These are phyloP conservation scores for Myxozyma udenii DNA, from an alignment of 805 yeast species.

Conservation along the genomic window DNA sequence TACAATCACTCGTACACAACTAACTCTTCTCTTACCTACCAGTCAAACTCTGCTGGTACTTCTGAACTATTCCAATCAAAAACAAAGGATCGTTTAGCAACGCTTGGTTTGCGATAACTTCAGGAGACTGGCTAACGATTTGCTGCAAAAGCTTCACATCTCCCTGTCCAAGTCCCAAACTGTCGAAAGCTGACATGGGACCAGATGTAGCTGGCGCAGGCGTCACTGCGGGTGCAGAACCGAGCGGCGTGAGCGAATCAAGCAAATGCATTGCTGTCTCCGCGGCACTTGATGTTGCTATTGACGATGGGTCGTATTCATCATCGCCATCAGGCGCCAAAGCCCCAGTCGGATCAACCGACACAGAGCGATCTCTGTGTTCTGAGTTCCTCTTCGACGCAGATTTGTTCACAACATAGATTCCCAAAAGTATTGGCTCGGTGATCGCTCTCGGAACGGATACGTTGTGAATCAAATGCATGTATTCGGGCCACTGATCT, in stretches of 20 bases:
- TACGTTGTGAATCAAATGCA: conserved; percentile 11
- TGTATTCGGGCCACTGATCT: conserved; percentile 32
- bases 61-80: conserved; percentile 33
- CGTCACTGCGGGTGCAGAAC: not conserved
- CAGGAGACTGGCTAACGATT: conserved; percentile 33
- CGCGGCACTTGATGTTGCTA: not conserved
- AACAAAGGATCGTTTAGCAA: conserved; percentile 34
- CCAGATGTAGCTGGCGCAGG: not conserved
- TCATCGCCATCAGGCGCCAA: not conserved
- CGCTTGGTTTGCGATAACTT: conserved; percentile 33
- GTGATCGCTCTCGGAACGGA: conserved; percentile 5
- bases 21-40: too few relatives aligned
- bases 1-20: not conserved
- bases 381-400: not conserved
- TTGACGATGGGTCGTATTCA: not conserved
- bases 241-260: not conserved
- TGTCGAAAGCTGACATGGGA: not conserved
- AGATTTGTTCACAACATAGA: conserved; percentile 21
- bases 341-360: not conserved
- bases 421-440: conserved; percentile 12
- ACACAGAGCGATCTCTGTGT: not conserved
- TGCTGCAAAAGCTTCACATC: conserved; percentile 31
- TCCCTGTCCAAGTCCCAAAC: conserved; percentile 31
- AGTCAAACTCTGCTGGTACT: conserved; percentile 18
- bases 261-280: not conserved